Evolutionary conservation across 2,329 filamentous ascomycete species (phyloP).

Genomic region (Tolypocladium guangdongense): DNA sequence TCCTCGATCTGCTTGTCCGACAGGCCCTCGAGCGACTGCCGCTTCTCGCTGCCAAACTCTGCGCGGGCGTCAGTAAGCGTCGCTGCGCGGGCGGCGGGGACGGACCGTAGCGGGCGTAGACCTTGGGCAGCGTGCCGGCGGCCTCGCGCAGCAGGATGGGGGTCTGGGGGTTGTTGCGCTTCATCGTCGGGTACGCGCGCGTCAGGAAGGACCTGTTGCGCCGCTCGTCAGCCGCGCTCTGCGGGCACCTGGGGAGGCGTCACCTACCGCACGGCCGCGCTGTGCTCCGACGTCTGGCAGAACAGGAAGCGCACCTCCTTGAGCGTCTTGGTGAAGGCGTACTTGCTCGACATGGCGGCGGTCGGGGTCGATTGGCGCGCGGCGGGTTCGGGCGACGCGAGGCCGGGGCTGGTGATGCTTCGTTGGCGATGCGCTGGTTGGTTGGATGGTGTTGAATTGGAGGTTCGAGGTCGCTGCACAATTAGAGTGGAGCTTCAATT

Average conservation of each 20-base stretch:
- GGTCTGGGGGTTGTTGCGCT: slow-evolving; percentile 92
- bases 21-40: slow-evolving; percentile 46
- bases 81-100: neutral
- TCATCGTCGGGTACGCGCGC: slow-evolving; percentile 93
- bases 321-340: slow-evolving; percentile 77
- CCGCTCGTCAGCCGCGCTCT: neutral
- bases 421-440: neutral
- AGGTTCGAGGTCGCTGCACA: neutral
- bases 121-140: slow-evolving; percentile 66
- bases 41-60: slow-evolving; percentile 48
- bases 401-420: neutral
- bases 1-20: slow-evolving; percentile 53
- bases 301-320: slow-evolving; percentile 97
- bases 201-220: slow-evolving; percentile 69
- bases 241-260: neutral
- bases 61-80: slow-evolving; percentile 9
- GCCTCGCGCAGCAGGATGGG: slow-evolving; percentile 96
- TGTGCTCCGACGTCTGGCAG: slow-evolving; percentile 88
- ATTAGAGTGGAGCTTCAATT: neutral
- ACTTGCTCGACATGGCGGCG: slow-evolving; percentile 74
- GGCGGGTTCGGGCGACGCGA: neutral
- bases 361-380: neutral
- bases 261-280: slow-evolving; percentile 73
- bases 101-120: slow-evolving; percentile 87
- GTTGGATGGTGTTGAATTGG: neutral